Conservation (phyloP, 1,139 yeast genomes). For the Scheffersomyces insectosa region DNA sequence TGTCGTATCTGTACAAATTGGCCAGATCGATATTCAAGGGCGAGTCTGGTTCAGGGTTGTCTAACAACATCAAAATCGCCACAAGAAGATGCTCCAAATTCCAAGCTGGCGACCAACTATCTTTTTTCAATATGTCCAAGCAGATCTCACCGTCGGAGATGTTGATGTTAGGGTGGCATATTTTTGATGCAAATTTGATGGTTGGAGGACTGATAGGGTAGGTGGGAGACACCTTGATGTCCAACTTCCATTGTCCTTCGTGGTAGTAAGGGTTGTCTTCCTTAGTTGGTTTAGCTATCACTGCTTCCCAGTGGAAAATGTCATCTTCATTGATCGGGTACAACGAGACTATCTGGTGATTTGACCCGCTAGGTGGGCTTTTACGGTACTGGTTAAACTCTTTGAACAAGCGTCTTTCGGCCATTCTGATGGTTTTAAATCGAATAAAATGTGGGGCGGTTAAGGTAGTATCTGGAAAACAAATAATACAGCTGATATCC, state of each 20-base stretch:
- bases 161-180: constrained; percentile 75
- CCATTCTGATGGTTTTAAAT: constrained; percentile 12
- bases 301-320: constrained; percentile 60
- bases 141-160: constrained; percentile 65
- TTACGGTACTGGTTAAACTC: constrained; percentile 22
- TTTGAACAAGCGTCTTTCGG: constrained; percentile 24
- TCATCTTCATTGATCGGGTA: constrained; percentile 44
- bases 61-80: constrained; percentile 69
- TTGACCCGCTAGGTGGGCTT: constrained; percentile 18
- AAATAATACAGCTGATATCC: too few relatives aligned
- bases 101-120: constrained; percentile 91
- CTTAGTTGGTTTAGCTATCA: constrained; percentile 53
- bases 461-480: background rate
- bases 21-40: constrained; percentile 88
- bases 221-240: constrained; percentile 47
- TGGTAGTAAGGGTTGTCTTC: constrained; percentile 45
- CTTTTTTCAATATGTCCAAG: constrained; percentile 67
- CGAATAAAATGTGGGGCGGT: background rate
- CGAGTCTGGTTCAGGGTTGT: constrained; percentile 81
- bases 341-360: constrained; percentile 42
- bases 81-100: constrained; percentile 66
- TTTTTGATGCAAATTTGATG: constrained; percentile 61
- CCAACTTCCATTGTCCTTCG: constrained; percentile 59
- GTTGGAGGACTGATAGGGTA: constrained; percentile 77
- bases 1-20: constrained; percentile 60